Base-by-base conservation (phyloP, 2,329 filamentous ascomycete genomes). In the Trichophyton equinum region DNA sequence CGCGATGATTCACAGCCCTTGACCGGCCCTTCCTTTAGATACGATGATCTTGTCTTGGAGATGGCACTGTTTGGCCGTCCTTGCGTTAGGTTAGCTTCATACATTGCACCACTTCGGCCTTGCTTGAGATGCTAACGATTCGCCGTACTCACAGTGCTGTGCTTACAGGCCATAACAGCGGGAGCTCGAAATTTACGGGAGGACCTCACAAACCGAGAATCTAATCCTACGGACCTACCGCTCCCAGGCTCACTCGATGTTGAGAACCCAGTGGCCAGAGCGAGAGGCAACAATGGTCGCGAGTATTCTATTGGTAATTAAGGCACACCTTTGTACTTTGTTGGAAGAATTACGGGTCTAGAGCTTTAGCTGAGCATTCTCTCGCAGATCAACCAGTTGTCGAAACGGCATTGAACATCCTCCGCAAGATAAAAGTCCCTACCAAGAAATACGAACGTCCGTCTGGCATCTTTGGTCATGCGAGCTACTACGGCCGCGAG, bases 401-500 rank as follows among this genome's bases (percentile, higher is more conserved):
- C 40, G 62, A 66, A 42, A 57, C 65, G 30, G 65, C 65, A 8
- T 46, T 61, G 18, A 63, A 63, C 40, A 63, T 65, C 38, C 64
- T 66, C 13, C 62, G 60, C 33, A 61, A 47, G 20, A 38, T 66
- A 4, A 64, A 64, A 20, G 40, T 61, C 11, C 59, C 56, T 36
- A 60, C 57, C 18, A 63, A 53, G 44, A 63, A 68, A 30, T 59
- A 66, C 15, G 70, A 74, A 15, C 83, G 81, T 69, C 81, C 82
- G 6, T 79, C 79, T 8, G 83, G 85, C 33, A 68, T 87, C 38
- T 62, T 85, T 4, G 81, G 81, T 44, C 78, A 79, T 61, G 75
- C 78, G 42, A 75, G 79, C 64, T 79, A 87, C 74, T 87, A 87
- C 69, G 79, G 80, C 44, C 82, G 82, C 67, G 77, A 85, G 69